These are phyloP conservation scores for Rhizopogon hawkerae DNA, from an alignment of 1,284 basidiomycete species.

Conservation along the genomic window DNA sequence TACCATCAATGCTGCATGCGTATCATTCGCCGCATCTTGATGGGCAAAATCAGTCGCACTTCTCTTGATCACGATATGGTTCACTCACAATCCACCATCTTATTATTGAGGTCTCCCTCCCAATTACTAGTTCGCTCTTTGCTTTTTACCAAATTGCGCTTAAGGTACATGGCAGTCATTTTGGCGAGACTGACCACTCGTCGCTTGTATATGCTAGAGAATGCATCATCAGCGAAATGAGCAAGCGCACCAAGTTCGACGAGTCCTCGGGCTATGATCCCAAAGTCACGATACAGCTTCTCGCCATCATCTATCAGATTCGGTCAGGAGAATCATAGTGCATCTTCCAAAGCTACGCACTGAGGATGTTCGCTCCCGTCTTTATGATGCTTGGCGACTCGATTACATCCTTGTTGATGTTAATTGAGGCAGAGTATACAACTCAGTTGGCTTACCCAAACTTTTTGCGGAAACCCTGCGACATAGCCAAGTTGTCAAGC, in stretches of 20 bases:
- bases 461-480: constrained; percentile 39
- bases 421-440: not conserved
- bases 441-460: constrained; percentile 15
- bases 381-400: constrained; percentile 41
- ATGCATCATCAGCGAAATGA: constrained; percentile 37
- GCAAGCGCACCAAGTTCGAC: constrained; percentile 52
- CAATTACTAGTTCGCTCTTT: constrained; percentile 48
- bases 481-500: not conserved
- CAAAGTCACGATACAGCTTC: constrained; percentile 54
- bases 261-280: constrained; percentile 41
- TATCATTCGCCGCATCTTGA: constrained; percentile 56
- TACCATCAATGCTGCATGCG: constrained; percentile 43
- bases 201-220: constrained; percentile 30
- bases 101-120: constrained; percentile 37
- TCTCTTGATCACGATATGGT: not conserved
- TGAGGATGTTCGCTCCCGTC: constrained; percentile 52
- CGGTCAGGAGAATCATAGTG: not conserved
- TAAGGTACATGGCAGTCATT: constrained; percentile 45
- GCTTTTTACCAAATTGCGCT: constrained; percentile 42
- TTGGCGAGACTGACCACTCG: constrained; percentile 45
- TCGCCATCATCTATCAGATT: constrained; percentile 45
- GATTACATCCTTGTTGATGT: constrained; percentile 34
- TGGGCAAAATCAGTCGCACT: constrained; percentile 4
- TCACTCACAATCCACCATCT: constrained; percentile 42
- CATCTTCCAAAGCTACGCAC: constrained; percentile 28